Percentiles rank a stretch among this genome's conserved stretches.
phyloP scores from a whole-genome alignment of 331 rosid genomes.

The Pyrus hybrid region DNA sequence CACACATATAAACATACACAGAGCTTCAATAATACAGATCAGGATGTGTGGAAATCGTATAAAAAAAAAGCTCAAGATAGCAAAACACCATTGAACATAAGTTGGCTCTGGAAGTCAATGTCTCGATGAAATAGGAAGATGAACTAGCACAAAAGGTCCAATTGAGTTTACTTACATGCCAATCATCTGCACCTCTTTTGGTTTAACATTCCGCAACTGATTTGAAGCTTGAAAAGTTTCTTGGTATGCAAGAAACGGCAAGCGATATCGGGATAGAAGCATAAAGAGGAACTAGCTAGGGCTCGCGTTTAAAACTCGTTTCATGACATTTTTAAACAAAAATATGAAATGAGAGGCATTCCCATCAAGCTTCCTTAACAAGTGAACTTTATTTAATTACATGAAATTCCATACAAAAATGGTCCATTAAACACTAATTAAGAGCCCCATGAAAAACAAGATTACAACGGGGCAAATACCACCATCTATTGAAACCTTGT shows the following conservation, averaged over 20 bases:
- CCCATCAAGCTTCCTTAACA: background rate
- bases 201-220: background rate
- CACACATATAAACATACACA: background rate
- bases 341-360: background rate
- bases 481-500: conserved; percentile 11
- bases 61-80: background rate
- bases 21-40: too few species aligned
- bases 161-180: background rate
- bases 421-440: background rate
- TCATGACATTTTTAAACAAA: background rate
- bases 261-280: background rate
- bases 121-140: background rate
- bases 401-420: conserved; percentile 10
- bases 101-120: background rate
- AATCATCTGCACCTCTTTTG: background rate
- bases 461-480: conserved; percentile 21
- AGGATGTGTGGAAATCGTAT: too few species aligned
- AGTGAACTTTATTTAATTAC: conserved; percentile 32
- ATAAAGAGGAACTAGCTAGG: background rate
- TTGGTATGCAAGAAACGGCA: background rate
- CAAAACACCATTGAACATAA: background rate
- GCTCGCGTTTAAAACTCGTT: background rate
- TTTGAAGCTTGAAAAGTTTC: background rate
- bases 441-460: background rate
- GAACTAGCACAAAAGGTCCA: background rate